Evolutionary conservation across 2,329 filamentous ascomycete species (phyloP), one percentile per base, ranked within the genome.

Genomic region (Fusarium nisikadoi): DNA sequence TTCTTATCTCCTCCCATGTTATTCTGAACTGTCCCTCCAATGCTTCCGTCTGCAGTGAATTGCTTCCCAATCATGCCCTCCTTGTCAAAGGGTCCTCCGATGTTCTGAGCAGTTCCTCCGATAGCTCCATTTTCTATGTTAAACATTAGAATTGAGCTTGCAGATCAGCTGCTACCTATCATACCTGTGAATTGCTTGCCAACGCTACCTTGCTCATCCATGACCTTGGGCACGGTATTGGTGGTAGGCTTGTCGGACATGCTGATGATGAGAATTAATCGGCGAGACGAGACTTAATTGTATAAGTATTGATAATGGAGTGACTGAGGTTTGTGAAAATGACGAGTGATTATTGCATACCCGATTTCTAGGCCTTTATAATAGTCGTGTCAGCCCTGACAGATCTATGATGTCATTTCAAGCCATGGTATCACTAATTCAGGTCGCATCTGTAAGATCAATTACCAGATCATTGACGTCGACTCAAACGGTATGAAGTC

Each of bases 171-270:
- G 8, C 3, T 3, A 16, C 20, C 4, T 0, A 0, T 20, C 19
- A 9, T 29, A 86, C 84, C 83, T 8, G 85, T 89, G 74, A 89
- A 89, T 27, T 89, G 86, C 72, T 86, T 87, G 25, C 88, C 87
- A 38, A 89, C 83, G 0, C 83, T 79, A 9, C 87, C 87, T 2
- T 84, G 78, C 2, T 83, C 84, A 43, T 87, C 87, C 50, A 90
- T 80, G 1, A 82, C 75, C 69, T 80, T 84, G 35, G 83, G 82
- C 72, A 80, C 46, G 2, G 66, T 70, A 17, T 36, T 62, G 13
- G 46, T 56, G 10, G 55, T 17, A 10, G 58, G 42, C 55, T 73
- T 73, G 62, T 73, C 70, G 5, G 70, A 73, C 71, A 73, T 73
- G 13, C 4, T 71, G 53, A 14, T 0, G 7, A 13, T 8, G 23